Evolutionary conservation across 2,329 filamentous ascomycete species (phyloP), one percentile per base, ranked within the genome.

Genomic region (Penicillium digitatum): DNA sequence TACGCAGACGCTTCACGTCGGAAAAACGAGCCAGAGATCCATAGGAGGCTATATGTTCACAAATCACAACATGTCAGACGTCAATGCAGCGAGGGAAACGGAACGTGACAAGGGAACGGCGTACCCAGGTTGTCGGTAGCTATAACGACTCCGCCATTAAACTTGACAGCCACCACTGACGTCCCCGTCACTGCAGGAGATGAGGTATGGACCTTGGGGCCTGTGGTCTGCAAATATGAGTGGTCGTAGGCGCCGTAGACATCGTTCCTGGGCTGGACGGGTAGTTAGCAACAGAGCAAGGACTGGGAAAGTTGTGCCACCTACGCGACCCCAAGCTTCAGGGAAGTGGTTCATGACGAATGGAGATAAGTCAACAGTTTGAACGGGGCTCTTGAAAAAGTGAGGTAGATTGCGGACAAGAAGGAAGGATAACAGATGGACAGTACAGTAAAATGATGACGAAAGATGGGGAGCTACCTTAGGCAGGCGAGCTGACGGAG

Each of bases 1-100:
- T 83, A 67, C 90, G 90, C 64, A 99, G 87, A 71, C 94, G 92
- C 79, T 96, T 95, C 72, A 97, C 90, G 74, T 96, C 89, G 69
- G 89, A 92, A 82, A 97, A 99, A 72, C 94, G 90, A 57, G 94
- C 93, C 64, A 93, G 89, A 54, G 94, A 96, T 73, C 94, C 94
- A 76, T 99, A 99, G 55, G 94, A 99, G 65, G 94, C 94, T 95
- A 51, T 24, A 38, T 26, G 44, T 14, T 69, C 48, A 47, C 22
- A 31, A 40, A 45, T 22, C 22, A 3, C 40, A 53, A 32, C 47
- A 45, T 27, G 34, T 52, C 10, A 35, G 42, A 47, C 39, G 44
- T 20, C 22, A 22, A 20, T 26, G 18, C 8, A 20, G 32, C 42
- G 5, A 53, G n/a, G 37, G 20, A 29, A 8, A 44, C 14, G 8